A percentile compares a stretch with the other conserved stretches of the same genome.
These are phyloP conservation scores for Trichoderma sp. DNA, from an alignment of 2,329 filamentous ascomycete species.

Conservation along the genomic window DNA sequence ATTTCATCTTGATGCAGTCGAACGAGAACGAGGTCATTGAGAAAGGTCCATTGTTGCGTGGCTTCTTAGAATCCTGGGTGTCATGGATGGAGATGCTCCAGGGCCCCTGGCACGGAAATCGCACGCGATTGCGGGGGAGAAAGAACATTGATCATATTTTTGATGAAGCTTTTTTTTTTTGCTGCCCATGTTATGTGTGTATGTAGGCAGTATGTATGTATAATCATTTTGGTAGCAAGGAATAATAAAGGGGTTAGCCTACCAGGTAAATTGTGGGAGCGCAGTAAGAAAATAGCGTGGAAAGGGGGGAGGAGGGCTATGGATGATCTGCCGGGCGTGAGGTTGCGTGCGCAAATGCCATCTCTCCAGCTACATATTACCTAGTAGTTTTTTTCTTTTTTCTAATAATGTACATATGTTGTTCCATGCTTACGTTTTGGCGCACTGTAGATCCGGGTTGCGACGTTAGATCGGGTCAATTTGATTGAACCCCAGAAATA, in stretches of 20 bases:
- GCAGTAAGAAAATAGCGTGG: slow-evolving; percentile 10
- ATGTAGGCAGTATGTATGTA: background rate
- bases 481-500: background rate
- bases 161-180: background rate
- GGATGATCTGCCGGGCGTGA: background rate
- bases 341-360: background rate
- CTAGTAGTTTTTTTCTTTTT: background rate
- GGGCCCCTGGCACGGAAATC: background rate
- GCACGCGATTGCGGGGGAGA: background rate
- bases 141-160: background rate
- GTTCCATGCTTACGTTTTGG: background rate
- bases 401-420: background rate
- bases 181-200: background rate
- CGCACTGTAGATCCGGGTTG: background rate
- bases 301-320: background rate
- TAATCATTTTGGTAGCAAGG: background rate
- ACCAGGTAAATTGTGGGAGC: background rate
- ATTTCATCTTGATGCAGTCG: background rate
- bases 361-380: too few relatives aligned
- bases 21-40: background rate
- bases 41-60: background rate
- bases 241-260: slow-evolving; percentile 8
- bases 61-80: background rate
- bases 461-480: background rate
- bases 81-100: background rate